These are phyloP conservation scores for Suillus decipiens DNA, from an alignment of 768 basidiomycete genomes.

Conservation along the genomic window DNA sequence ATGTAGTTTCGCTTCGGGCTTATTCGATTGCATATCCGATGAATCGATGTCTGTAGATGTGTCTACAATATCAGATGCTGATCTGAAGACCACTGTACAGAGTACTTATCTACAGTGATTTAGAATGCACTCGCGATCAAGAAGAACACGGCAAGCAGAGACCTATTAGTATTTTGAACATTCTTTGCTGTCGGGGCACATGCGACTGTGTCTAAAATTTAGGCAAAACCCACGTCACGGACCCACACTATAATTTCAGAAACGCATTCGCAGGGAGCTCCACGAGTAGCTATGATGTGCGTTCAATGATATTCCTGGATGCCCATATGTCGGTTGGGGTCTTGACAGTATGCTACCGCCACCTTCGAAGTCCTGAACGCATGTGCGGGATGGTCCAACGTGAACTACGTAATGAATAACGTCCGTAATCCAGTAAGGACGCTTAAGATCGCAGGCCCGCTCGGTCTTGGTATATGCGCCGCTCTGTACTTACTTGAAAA, in stretches of 20 bases:
- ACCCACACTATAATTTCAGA: slow-evolving; percentile 59
- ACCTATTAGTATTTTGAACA: no score
- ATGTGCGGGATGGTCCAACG: slow-evolving; percentile 54
- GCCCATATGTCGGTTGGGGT: not conserved
- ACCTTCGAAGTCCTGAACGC: slow-evolving; percentile 57
- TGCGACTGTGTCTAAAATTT: no score
- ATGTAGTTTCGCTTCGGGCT: no score
- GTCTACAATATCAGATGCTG: no score
- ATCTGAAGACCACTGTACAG: no score
- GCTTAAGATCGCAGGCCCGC: slow-evolving; percentile 61
- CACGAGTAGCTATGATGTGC: slow-evolving; percentile 49
- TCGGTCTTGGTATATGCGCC: slow-evolving; percentile 56
- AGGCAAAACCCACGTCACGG: slow-evolving; percentile 49
- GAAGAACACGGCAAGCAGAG: no score
- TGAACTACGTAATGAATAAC: slow-evolving; percentile 62
- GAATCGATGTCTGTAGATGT: no score
- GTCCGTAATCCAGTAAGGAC: slow-evolving; percentile 61
- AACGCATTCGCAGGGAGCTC: slow-evolving; percentile 59
- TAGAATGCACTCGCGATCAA: no score
- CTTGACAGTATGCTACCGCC: slow-evolving; percentile 56
- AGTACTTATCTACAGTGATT: no score
- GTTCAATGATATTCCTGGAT: not conserved
- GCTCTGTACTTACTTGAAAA: slow-evolving; percentile 57
- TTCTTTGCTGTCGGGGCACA: no score
- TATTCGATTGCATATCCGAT: no score